A percentile compares a stretch with the other conserved stretches of the same genome.
Conservation (phyloP, 352 stramenopile species). For the Aphanomyces astaci region DNA sequence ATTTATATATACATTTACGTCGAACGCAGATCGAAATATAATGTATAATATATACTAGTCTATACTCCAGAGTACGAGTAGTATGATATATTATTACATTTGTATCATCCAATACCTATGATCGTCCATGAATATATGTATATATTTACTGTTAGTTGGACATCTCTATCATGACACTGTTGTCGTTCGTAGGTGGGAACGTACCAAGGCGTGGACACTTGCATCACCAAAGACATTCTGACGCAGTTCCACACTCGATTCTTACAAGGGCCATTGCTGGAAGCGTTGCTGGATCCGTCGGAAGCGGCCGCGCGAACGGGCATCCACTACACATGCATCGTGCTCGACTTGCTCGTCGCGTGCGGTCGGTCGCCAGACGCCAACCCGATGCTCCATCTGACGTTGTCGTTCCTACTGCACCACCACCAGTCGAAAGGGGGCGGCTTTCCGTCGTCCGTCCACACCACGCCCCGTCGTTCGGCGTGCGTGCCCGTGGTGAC, state of each 20-base stretch:
- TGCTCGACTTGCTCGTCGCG: conserved; percentile 69
- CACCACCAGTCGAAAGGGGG: conserved; percentile 6
- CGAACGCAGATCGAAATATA: no score
- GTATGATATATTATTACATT: no score
- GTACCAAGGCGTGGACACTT: conserved; percentile 51
- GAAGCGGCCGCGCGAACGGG: conserved; percentile 53
- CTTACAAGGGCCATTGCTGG: conserved; percentile 52
- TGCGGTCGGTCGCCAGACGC: conserved; percentile 56
- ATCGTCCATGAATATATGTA: no score
- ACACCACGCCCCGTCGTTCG: no score
- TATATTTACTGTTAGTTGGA: no score
- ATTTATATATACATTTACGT: no score
- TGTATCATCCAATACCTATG: no score
- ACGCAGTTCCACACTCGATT: conserved; percentile 65
- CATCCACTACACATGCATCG: conserved; percentile 67
- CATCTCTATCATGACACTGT: no score
- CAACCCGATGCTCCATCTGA: conserved; percentile 69
- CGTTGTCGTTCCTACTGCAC: conserved; percentile 70
- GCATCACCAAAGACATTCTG: conserved; percentile 68
- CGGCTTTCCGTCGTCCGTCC: background rate
- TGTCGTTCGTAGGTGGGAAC: conserved; percentile 34
- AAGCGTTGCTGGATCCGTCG: conserved; percentile 60
- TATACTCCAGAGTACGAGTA: no score
- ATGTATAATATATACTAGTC: no score
- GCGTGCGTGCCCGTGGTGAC: background rate